Evolutionary conservation across 2,329 filamentous ascomycete genomes (phyloP), one percentile per base, ranked within the genome.

Genomic region (Trichoderma harzianum): DNA sequence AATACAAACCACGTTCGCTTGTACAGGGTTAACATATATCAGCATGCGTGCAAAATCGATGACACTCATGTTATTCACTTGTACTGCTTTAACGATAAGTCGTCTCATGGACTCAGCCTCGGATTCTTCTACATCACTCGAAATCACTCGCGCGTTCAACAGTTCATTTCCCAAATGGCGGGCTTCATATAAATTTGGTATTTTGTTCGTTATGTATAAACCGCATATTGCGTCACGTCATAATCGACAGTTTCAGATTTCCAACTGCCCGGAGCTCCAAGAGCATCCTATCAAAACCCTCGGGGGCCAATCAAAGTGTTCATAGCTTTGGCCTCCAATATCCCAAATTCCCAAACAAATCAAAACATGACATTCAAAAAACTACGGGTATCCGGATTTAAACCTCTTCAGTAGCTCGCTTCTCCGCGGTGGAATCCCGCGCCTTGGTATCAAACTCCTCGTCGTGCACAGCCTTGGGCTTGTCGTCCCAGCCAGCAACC

Each of bases 401-500:
- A n/a, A 72, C 71, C 21, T 72, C 60, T 18, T 67, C 55, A 12
- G 51, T 28, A 26, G 68, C 32, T 11, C 34, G 53, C 62, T 73
- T 71, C 69, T 73, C 72, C 30, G 55, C 30, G 21, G 32, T 24
- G 10, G 58, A 69, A 12, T 57, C 53, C n/a, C 47, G 61, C 24
- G 58, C 32, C 43, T 72, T 69, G 66, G 32, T 53, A 16, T 72
- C 71, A 21, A 53, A 60, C n/a, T 60, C 57, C 28, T 72, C 71
- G 18, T 72, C 66, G 28, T 63, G 47, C 28, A 57, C 47, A 34
- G 51, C 36, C 43, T 72, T 39, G 18, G 57, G 21, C 51, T 71
- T 67, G 75, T 75, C 79, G 36, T 82, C 80, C 30, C 80, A 80
- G 6, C 84, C 85, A 3, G 83, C 84, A 10, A 83, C 84, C 68